Percentiles rank a stretch among this genome's conserved stretches.
Conservation (phyloP, 768 basidiomycete species). For the Mycena filopes region DNA sequence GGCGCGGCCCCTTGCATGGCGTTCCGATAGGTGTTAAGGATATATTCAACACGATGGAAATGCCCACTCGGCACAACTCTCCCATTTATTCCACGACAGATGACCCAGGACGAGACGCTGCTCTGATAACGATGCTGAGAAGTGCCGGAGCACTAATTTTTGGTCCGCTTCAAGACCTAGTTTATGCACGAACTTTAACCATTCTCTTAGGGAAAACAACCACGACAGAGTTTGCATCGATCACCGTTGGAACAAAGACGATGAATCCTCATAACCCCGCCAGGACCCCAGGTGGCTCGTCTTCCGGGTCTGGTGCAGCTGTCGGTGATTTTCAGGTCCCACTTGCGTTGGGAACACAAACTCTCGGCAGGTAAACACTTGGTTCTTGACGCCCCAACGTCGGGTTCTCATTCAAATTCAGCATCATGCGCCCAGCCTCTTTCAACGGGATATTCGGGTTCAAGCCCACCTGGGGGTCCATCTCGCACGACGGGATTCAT, state of each 20-base stretch:
- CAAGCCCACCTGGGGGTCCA: constrained; percentile 35
- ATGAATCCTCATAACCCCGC: constrained; percentile 27
- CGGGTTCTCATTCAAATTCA: background rate
- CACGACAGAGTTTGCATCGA: constrained; percentile 31
- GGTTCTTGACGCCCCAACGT: background rate
- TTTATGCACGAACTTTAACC: background rate
- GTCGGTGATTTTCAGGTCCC: constrained; percentile 34
- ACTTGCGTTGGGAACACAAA: constrained; percentile 34
- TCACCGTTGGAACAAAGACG: constrained; percentile 28
- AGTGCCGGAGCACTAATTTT: constrained; percentile 33
- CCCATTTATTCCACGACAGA: constrained; percentile 25
- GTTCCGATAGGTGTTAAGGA: constrained; percentile 34
- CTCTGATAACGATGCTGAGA: constrained; percentile 26
- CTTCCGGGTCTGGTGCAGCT: constrained; percentile 34
- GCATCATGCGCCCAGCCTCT: constrained; percentile 33
- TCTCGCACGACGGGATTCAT: constrained; percentile 32
- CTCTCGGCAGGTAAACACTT: constrained; percentile 28
- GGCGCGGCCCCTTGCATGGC: constrained; percentile 30
- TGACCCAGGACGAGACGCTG: constrained; percentile 26
- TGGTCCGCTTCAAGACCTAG: constrained; percentile 1
- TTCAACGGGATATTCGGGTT: constrained; percentile 32
- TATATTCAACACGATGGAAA: constrained; percentile 29
- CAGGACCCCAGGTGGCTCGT: constrained; percentile 34
- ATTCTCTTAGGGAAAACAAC: constrained; percentile 28
- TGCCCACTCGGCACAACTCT: constrained; percentile 35